Percentiles rank a stretch among this genome's conserved stretches.
Evolutionary conservation across 2,329 filamentous ascomycete species (phyloP).

Genomic region (Penicillium sclerotigenum): DNA sequence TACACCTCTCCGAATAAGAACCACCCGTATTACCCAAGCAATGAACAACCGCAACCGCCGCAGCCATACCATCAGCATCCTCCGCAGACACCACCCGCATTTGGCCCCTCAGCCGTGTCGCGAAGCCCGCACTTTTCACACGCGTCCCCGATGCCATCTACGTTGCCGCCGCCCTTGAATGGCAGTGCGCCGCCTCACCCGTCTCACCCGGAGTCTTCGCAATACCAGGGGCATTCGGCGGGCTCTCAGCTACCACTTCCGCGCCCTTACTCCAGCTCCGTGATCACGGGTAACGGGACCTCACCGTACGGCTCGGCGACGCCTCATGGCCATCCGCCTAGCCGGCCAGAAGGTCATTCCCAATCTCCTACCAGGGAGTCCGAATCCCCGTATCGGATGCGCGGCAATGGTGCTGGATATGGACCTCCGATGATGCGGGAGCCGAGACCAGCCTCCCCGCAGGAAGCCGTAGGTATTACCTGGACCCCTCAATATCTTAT

Average conservation of each 20-base stretch:
- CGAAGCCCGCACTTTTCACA: slow-evolving; percentile 43
- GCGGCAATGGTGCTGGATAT: slow-evolving; percentile 32
- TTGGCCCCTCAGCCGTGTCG: slow-evolving; percentile 34
- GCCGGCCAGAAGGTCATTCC: slow-evolving; percentile 36
- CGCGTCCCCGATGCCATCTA: slow-evolving; percentile 39
- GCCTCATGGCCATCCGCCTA: slow-evolving; percentile 43
- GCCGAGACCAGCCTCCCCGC: slow-evolving; percentile 34
- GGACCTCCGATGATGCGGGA: slow-evolving; percentile 33
- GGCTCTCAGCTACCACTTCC: slow-evolving; percentile 33
- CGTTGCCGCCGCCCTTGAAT: slow-evolving; percentile 41
- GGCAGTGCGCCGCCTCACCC: slow-evolving; percentile 30
- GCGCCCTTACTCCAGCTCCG: slow-evolving; percentile 35
- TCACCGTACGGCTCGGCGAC: slow-evolving; percentile 38
- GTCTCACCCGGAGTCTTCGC: slow-evolving; percentile 34
- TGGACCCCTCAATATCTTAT: neutral
- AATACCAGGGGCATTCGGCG: slow-evolving; percentile 36
- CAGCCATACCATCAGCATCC: slow-evolving; percentile 39
- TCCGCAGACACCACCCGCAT: slow-evolving; percentile 44
- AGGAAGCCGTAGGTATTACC: slow-evolving; percentile 39
- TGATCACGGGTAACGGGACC: slow-evolving; percentile 36
- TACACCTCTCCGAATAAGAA: slow-evolving; percentile 46
- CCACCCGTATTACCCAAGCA: slow-evolving; percentile 42
- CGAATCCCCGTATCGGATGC: slow-evolving; percentile 34
- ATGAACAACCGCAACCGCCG: slow-evolving; percentile 31
- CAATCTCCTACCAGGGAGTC: slow-evolving; percentile 44